Base-by-base conservation (phyloP, 148 eudicot species). In the Diospyros lotus region DNA sequence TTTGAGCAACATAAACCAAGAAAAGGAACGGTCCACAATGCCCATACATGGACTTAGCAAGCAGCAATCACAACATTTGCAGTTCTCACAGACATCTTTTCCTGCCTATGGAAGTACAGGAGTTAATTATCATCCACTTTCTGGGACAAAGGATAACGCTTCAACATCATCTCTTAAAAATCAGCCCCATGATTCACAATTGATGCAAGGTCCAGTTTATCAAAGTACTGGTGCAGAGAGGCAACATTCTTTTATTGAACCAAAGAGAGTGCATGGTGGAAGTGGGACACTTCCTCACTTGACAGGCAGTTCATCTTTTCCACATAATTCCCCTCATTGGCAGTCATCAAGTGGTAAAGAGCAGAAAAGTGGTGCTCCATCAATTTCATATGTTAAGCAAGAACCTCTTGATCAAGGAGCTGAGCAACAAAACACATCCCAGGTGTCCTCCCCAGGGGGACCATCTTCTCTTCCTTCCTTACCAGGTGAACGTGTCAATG, bases 21-120 rank as follows among this genome's bases (percentile, higher is more conserved):
- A 82, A 41, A 68, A 80, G 71, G 87, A 82, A 67, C 86, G 80
- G 42, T 64, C 88, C 38, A 60, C 82, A 11, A 77, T 75, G 54
- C 77, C 89, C 55, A 58, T 82, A 5, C 94, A 86, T 75, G 97
- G 96, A 39, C 89, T 90, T 80, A 77, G 76, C 64, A 92, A 88
- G 78, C 87, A 83, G 84, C 97, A 89, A 66, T 89, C 87, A 64
- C 97, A 90, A 64, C 89, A 90, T 74, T 60, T 87, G 83, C 96
- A 89, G 75, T 90, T 89, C 77, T 69, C 97, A 18, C 95, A 86
- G 64, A 15, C 85, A 50, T 84, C 93, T 59, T 85, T 83, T 80
- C 85, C 96, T 44, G 74, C 87, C 80, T 83, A 85, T 83, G 98
- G 89, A 76, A 84, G 69, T 68, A n/a, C 75, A 17, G 82, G 84